phyloP scores from a whole-genome alignment of 2,329 filamentous ascomycete species.

The Scleromitrula shiraiana region DNA sequence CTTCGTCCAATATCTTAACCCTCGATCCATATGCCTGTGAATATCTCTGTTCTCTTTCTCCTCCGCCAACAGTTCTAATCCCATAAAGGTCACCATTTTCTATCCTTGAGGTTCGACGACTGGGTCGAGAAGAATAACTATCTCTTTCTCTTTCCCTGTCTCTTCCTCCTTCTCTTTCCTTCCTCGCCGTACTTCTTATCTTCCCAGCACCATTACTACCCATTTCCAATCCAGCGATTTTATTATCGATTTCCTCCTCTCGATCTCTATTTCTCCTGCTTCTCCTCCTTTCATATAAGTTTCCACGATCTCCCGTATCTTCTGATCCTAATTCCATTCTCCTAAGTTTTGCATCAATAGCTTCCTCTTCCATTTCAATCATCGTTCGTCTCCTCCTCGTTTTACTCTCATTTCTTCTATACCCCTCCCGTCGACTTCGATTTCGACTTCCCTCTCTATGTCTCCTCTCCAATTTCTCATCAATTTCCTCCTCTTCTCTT shows the following conservation, averaged over 20 bases:
- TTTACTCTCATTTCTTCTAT: constrained; percentile 2
- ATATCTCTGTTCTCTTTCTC: too few species aligned
- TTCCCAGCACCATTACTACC: neutral
- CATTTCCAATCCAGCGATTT: neutral
- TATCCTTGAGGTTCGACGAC: too few species aligned
- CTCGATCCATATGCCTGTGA: too few species aligned
- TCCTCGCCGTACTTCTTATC: neutral
- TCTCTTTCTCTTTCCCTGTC: constrained; percentile 1
- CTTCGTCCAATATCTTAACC: too few species aligned
- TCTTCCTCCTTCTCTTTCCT: neutral
- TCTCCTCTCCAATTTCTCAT: constrained; percentile 1
- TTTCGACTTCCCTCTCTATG: neutral
- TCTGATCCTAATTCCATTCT: neutral
- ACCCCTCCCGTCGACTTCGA: neutral
- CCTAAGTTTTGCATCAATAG: neutral
- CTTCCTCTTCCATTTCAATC: neutral
- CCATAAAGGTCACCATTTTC: too few species aligned
- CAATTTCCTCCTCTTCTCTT: constrained; percentile 2
- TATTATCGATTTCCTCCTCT: neutral
- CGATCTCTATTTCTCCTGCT: neutral
- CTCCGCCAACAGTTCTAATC: too few species aligned
- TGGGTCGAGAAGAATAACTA: neutral
- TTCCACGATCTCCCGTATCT: too few species aligned
- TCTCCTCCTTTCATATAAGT: neutral
- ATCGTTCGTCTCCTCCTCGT: neutral